A percentile compares a stretch with the other conserved stretches of the same genome.
These are phyloP conservation scores for Pseudogymnoascus sp. DNA, from an alignment of 2,329 filamentous ascomycete species.

Conservation along the genomic window DNA sequence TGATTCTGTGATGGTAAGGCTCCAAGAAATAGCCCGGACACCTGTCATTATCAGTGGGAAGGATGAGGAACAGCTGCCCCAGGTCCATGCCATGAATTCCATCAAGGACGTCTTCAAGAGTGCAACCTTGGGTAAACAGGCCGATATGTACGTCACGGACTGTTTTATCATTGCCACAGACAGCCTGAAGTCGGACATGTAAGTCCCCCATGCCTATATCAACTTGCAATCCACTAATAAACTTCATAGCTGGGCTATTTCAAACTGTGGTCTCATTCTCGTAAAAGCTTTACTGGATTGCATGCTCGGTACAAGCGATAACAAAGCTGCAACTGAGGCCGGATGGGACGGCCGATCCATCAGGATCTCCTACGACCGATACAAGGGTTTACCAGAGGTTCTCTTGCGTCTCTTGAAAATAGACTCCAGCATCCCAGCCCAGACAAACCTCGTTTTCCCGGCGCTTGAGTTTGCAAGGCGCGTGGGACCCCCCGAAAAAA, in stretches of 20 bases:
- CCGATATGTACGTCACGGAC: conserved; percentile 66
- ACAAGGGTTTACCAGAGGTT: conserved; percentile 56
- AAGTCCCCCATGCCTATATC: conserved; percentile 28
- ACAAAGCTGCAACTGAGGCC: conserved; percentile 52
- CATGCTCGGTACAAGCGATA: conserved; percentile 69
- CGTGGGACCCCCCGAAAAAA: conserved; percentile 53
- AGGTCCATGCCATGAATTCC: conserved; percentile 93
- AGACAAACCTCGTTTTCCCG: conserved; percentile 53
- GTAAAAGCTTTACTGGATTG: conserved; percentile 78
- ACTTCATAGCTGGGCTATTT: conserved; percentile 69
- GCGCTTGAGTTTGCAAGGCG: conserved; percentile 74
- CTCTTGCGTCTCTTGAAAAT: conserved; percentile 53
- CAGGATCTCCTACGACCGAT: conserved; percentile 63
- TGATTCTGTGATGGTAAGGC: conserved; percentile 53
- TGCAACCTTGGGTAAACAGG: conserved; percentile 63
- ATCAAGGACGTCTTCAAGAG: conserved; percentile 87
- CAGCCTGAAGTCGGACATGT: conserved; percentile 72
- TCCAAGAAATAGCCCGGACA: conserved; percentile 51
- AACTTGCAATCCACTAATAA: neutral
- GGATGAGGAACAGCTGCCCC: conserved; percentile 64
- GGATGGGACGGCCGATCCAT: conserved; percentile 59
- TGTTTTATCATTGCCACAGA: conserved; percentile 73
- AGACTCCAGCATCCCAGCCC: conserved; percentile 19
- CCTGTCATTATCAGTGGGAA: conserved; percentile 48
- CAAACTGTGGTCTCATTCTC: conserved; percentile 86